Percentiles rank a stretch among this genome's conserved stretches.
Evolutionary conservation across 441 rosid genomes (phyloP).

Genomic region (Melastoma candidum): DNA sequence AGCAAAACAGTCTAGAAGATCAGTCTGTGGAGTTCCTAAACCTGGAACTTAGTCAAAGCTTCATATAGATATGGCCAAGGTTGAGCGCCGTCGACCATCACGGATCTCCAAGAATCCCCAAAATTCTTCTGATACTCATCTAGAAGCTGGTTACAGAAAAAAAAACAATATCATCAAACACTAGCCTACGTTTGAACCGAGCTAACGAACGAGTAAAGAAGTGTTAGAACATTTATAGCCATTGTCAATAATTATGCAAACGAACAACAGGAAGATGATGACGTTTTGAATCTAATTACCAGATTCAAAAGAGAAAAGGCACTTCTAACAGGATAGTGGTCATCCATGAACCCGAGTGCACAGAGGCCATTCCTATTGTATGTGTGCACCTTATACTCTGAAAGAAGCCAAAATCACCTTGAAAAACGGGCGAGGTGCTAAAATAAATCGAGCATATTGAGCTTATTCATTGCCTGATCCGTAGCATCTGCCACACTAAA

Average conservation of each 20-base stretch:
- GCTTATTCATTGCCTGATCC: no score
- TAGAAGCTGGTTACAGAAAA: constrained; percentile 36
- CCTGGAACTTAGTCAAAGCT: constrained; percentile 82
- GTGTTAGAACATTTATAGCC: no score
- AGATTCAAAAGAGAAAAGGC: constrained; percentile 85
- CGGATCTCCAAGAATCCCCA: constrained; percentile 77
- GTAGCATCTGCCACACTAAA: no score
- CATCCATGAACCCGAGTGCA: constrained; percentile 89
- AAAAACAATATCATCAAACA: background rate
- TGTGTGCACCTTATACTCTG: constrained; percentile 81
- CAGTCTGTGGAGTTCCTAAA: constrained; percentile 4
- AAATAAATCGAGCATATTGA: no score
- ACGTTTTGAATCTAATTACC: constrained; percentile 25
- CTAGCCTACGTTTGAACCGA: no score
- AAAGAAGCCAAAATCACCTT: constrained; percentile 6
- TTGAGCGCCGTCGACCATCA: constrained; percentile 43
- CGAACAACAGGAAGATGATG: background rate
- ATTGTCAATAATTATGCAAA: no score
- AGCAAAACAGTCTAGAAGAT: background rate
- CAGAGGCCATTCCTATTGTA: constrained; percentile 29
- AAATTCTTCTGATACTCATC: constrained; percentile 93
- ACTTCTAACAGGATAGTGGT: constrained; percentile 87
- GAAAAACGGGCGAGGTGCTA: no score
- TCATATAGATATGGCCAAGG: constrained; percentile 79
- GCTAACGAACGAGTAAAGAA: no score